Base-by-base conservation (phyloP, 176 grass and related monocot genomes). In the Rhynchospora pubera region DNA sequence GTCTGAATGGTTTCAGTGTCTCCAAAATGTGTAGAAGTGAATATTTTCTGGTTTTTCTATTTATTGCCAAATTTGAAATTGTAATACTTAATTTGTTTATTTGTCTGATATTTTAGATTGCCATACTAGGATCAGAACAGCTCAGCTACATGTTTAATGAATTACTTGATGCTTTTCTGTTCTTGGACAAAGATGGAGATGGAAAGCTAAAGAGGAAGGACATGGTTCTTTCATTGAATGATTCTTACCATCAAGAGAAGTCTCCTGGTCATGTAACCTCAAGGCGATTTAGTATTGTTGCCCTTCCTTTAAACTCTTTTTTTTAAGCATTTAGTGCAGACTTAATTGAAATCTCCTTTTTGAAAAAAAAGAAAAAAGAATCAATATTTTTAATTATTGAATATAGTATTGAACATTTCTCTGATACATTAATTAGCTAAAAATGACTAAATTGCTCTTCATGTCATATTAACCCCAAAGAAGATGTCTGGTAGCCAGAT, bases 141-240 rank as follows among this genome's bases (percentile, higher is more conserved):
- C 61, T 95, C 82, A 88, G 88, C 84, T 64, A 47, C 28, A 84
- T 87, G 24, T 95, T 96, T 43, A 80, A 92, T 58, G 84, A 87
- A 83, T 83, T 95, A 46, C 86, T 88, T 14, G 86, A 95, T 28
- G 90, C 90, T 24, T 92, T 89, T 83, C 12, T 90, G 5, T 91
- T 93, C 83, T 85, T 97, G 7, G 91, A 89, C 83, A 93, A 84
- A 85, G 84, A 93, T 79, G 89, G 83, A 3, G 84, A 95, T 11
- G 93, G 90, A 51, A 89, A 75, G 86, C 34, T 97, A 23, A 72
- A 63, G 13, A 83, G 62, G 91, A 91, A 65, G 58, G 90, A 93
- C 9, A 70, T 97, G 8, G 72, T 86, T 24, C 43, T 58, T 78
- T 80, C 88, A 79, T 82, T 93, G 52, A 97, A 97, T 77, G 89